Evolutionary conservation across 139 green algal genomes (phyloP).

Genomic region (Raphidocelis subcapitata): DNA sequence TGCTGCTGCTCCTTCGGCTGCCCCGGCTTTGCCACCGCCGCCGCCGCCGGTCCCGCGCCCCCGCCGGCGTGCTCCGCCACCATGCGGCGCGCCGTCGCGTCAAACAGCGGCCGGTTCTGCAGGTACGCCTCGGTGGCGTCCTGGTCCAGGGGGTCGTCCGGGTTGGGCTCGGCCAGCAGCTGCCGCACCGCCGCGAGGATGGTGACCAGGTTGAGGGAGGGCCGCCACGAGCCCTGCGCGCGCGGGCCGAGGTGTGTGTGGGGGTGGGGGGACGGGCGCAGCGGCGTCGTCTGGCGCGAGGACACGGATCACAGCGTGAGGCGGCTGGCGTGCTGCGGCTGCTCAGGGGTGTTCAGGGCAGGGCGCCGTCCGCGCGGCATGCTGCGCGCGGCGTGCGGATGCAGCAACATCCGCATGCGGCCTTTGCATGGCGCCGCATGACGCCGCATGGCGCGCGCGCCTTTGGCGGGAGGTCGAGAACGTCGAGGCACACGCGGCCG

Average conservation of each 20-base stretch:
- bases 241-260: too few relatives aligned
- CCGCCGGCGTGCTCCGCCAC: conserved; percentile 10
- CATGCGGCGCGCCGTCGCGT: conserved; percentile 11
- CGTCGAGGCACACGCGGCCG: conserved; percentile 61
- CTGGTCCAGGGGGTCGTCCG: conserved; percentile 58
- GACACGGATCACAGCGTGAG: neutral
- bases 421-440: too few relatives aligned
- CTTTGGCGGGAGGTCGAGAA: conserved; percentile 70
- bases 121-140: conserved; percentile 38
- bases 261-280: neutral
- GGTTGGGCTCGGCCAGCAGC: conserved; percentile 66
- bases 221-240: conserved; percentile 53
- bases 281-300: neutral
- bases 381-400: too few relatives aligned
- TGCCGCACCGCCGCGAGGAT: conserved; percentile 55
- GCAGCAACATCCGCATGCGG: neutral
- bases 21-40: neutral
- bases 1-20: neutral
- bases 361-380: neutral
- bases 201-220: conserved; percentile 47
- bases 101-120: conserved; percentile 17
- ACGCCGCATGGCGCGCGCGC: too few relatives aligned
- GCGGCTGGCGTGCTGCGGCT: neutral
- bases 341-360: neutral
- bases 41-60: neutral